These are phyloP conservation scores for Boletus reticulatus DNA, from an alignment of 768 basidiomycete genomes.

Conservation along the genomic window DNA sequence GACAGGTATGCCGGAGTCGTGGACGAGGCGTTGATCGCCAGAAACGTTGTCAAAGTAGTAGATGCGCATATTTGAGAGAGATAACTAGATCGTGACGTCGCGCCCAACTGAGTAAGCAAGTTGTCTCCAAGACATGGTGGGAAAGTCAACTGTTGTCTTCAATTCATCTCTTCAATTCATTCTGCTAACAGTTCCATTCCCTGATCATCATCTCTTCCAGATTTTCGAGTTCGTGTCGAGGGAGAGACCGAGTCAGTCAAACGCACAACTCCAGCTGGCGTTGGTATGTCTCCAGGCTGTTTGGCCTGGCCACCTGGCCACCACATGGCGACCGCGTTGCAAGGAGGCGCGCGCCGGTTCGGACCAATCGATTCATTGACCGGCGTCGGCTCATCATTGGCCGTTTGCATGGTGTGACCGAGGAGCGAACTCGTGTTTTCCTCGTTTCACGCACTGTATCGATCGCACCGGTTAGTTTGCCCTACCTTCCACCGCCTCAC, in stretches of 20 bases:
- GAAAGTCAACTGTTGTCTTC: too few relatives aligned
- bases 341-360: not conserved
- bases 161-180: too few relatives aligned
- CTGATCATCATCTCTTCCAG: too few relatives aligned
- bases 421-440: slow-evolving; percentile 11
- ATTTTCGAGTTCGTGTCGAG: too few relatives aligned
- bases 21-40: slow-evolving; percentile 79
- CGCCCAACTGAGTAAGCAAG: too few relatives aligned
- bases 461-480: not conserved
- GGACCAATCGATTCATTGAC: not conserved
- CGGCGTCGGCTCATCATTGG: not conserved
- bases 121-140: too few relatives aligned
- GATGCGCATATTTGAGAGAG: slow-evolving; percentile 51
- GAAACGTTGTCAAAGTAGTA: slow-evolving; percentile 74
- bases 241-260: too few relatives aligned
- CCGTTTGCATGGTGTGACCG: slow-evolving; percentile 10
- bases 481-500: not conserved
- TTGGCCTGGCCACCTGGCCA: not conserved
- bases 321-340: slow-evolving; percentile 4
- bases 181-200: too few relatives aligned
- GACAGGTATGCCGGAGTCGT: slow-evolving; percentile 68
- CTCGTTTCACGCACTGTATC: not conserved
- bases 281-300: too few relatives aligned
- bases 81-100: too few relatives aligned
- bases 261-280: too few relatives aligned